Conservation (phyloP, 2,329 filamentous ascomycete species). For the Cladosporium sphaerospermum region DNA sequence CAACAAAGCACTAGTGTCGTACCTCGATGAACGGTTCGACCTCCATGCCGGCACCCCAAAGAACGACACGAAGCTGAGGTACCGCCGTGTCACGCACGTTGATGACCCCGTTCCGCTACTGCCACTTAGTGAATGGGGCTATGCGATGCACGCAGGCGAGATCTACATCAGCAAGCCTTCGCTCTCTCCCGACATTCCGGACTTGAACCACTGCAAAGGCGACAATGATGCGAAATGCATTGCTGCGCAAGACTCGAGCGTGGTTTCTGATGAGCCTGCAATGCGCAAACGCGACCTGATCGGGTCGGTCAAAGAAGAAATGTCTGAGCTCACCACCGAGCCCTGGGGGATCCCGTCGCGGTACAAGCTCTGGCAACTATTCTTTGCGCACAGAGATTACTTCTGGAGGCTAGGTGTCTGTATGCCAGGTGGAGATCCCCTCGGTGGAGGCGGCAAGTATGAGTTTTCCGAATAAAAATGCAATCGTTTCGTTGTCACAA, state of each 20-base stretch:
- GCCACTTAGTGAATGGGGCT: slow-evolving; percentile 83
- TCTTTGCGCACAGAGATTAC: slow-evolving; percentile 93
- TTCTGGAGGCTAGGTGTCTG: slow-evolving; percentile 92
- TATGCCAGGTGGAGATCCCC: slow-evolving; percentile 50
- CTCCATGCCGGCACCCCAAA: slow-evolving; percentile 22
- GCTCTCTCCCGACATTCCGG: slow-evolving; percentile 60
- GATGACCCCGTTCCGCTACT: slow-evolving; percentile 85
- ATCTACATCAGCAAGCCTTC: slow-evolving; percentile 71
- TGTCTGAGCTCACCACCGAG: slow-evolving; percentile 28
- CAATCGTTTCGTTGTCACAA: not conserved
- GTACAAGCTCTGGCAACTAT: slow-evolving; percentile 82
- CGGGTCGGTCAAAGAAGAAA: slow-evolving; percentile 21
- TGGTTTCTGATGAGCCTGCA: not conserved
- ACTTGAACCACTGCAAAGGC: slow-evolving; percentile 67
- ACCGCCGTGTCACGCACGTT: slow-evolving; percentile 76
- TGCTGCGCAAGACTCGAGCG: slow-evolving; percentile 47
- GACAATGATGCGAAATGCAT: slow-evolving; percentile 68
- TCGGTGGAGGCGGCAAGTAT: slow-evolving; percentile 23
- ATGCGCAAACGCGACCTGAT: slow-evolving; percentile 16
- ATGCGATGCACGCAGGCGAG: slow-evolving; percentile 76
- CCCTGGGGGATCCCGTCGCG: slow-evolving; percentile 40
- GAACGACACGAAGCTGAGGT: slow-evolving; percentile 35
- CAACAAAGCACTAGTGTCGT: slow-evolving; percentile 47
- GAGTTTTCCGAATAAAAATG: not conserved
- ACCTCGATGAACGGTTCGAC: slow-evolving; percentile 49